Evolutionary conservation across 768 basidiomycete genomes (phyloP), one percentile per base, ranked within the genome.

Genomic region (Tulasnella sp.): DNA sequence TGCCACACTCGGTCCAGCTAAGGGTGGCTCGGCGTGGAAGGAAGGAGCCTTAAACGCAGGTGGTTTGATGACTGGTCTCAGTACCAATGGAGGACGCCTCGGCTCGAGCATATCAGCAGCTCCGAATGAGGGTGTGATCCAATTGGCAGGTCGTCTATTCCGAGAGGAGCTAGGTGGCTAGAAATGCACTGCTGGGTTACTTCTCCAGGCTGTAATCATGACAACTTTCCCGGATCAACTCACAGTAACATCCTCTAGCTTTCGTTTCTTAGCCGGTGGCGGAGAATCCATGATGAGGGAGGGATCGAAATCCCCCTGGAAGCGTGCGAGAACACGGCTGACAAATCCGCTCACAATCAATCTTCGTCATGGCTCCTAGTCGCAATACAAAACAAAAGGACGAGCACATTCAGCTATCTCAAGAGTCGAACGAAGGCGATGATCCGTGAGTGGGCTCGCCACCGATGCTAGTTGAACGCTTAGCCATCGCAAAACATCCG

Each of bases 91-190:
- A 5, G 34, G 15, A 38, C n/a, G n/a, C n/a, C n/a, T n/a, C 15
- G 34, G 19, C 34, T 56, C 44, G 13, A 27, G 34, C 11, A 23
- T 21, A 43, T 38, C 27, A 19, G 55, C 11, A 23, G 13, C 19
- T 4, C n/a, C 41, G 42, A 56, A 56, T 17, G 55, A 43, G 13
- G 55, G 55, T 4, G 55, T 56, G 13, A 56, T 56, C 55, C 55
- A 56, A 3, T 17, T 21, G 34, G 23, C 44, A 24, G 51, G 41
- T n/a, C 51, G 30, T 21, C 38, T 4, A 13, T 53, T 17, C 23
- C 41, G 41, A 42, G 55, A 44, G 44, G n/a, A 26, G 27, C 23
- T 44, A 43, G 55, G 21, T 45, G 41, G 43, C 27, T 21, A 26
- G 55, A 44, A 42, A 43, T 44, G 34, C 26, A 24, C n/a, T n/a